Evolutionary conservation across 495 filamentous ascomycete species (phyloP).

Genomic region (Haplographium delicatum): DNA sequence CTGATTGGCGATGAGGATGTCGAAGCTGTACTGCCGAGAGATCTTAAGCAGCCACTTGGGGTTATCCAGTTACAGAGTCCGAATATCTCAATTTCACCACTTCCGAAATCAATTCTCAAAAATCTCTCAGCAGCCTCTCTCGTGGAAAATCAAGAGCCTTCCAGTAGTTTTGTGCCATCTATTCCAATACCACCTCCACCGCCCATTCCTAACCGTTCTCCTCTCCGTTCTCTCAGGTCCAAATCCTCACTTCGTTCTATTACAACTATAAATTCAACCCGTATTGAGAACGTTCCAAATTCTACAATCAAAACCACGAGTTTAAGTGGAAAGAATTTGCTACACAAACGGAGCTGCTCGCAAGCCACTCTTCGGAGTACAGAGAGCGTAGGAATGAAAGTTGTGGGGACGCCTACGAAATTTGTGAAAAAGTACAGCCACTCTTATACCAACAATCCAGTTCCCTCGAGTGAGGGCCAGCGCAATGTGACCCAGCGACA

Average conservation of each 20-base stretch:
- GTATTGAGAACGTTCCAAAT: conserved; percentile 1
- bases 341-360: conserved; percentile 17
- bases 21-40: conserved; percentile 16
- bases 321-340: conserved; percentile 3
- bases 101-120: conserved; percentile 21
- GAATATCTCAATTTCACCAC: conserved; percentile 7
- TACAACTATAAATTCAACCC: conserved; percentile 2
- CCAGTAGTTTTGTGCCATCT: not conserved
- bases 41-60: conserved; percentile 19
- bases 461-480: not conserved
- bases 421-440: conserved; percentile 12
- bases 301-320: conserved; percentile 11
- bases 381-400: conserved; percentile 13
- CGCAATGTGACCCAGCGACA: conserved; percentile 9
- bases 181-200: conserved; percentile 18
- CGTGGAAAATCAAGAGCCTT: conserved; percentile 13
- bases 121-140: conserved; percentile 18
- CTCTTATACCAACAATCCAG: not conserved
- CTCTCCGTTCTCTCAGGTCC: conserved; percentile 15
- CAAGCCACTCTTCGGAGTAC: conserved; percentile 12
- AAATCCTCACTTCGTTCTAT: conserved; percentile 13
- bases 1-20: conserved; percentile 51
- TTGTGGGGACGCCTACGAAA: conserved; percentile 21
- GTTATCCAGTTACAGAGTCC: conserved; percentile 15
- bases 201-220: conserved; percentile 18